These are phyloP conservation scores for Coprinopsis marcescibilis DNA, from an alignment of 768 basidiomycete genomes.

Conservation along the genomic window DNA sequence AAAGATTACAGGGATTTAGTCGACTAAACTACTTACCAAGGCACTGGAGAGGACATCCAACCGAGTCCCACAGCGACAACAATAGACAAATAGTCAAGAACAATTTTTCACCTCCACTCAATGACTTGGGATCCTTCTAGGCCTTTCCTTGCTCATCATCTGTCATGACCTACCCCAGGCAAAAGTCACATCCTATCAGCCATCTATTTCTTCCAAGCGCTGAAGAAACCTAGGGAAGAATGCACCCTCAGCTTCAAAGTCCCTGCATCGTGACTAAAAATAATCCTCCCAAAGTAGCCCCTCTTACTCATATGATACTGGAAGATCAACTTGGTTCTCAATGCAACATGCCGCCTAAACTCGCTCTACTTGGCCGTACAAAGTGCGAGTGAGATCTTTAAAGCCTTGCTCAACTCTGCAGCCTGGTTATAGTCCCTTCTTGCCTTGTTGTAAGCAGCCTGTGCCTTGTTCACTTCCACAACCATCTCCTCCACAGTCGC, in stretches of 20 bases:
- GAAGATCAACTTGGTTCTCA: constrained; percentile 82
- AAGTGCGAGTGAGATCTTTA: constrained; percentile 6
- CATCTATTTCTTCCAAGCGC: not conserved
- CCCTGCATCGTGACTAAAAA: constrained; percentile 72
- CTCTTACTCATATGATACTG: constrained; percentile 76
- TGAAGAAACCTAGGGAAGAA: constrained; percentile 2
- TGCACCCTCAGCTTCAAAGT: constrained; percentile 60
- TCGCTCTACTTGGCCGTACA: constrained; percentile 64
- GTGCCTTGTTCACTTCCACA: constrained; percentile 60
- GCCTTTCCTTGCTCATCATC: constrained; percentile 64
- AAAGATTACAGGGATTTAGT: constrained; percentile 5
- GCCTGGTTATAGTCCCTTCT: constrained; percentile 60
- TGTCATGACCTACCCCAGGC: constrained; percentile 71
- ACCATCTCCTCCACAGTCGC: constrained; percentile 75
- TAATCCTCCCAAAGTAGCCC: constrained; percentile 84
- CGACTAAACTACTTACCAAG: constrained; percentile 63
- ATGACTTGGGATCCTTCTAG: constrained; percentile 82
- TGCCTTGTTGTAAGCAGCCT: constrained; percentile 52
- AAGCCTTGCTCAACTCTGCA: constrained; percentile 58
- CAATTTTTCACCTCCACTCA: constrained; percentile 94
- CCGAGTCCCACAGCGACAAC: constrained; percentile 93
- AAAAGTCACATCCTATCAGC: no score
- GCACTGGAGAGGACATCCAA: constrained; percentile 89
- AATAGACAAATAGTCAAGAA: constrained; percentile 94
- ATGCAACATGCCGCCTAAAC: constrained; percentile 84